These are phyloP conservation scores for Penicillium antarcticum DNA, from an alignment of 495 filamentous ascomycete genomes.

Conservation along the genomic window DNA sequence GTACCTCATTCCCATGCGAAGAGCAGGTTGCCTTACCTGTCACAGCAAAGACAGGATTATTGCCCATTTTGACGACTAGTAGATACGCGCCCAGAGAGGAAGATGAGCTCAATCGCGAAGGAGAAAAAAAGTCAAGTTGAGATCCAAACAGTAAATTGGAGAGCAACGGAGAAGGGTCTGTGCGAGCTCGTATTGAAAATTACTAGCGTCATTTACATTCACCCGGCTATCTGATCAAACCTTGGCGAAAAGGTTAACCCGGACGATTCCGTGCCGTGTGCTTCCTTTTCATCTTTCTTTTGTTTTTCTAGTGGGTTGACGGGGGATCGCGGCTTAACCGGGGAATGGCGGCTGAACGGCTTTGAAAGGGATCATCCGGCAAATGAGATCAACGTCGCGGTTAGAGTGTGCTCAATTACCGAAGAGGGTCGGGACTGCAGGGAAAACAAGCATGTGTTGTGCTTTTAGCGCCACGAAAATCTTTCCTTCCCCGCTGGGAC, in stretches of 20 bases:
- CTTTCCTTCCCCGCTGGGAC: background rate
- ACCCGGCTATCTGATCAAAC: background rate
- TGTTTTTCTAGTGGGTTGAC: background rate
- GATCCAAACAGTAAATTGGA: background rate
- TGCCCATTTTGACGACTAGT: conserved; percentile 9
- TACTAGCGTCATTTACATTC: background rate
- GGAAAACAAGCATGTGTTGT: background rate
- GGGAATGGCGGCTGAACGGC: background rate
- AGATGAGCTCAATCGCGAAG: background rate
- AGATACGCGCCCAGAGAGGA: background rate
- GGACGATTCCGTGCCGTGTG: background rate
- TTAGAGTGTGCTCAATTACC: background rate
- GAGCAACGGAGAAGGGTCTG: background rate
- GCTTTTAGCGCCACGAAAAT: background rate
- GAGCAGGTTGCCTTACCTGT: conserved; percentile 9
- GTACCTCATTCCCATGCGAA: background rate
- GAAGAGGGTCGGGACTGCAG: background rate
- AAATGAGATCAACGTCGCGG: background rate
- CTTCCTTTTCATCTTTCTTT: background rate
- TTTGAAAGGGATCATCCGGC: background rate
- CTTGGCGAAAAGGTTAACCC: background rate
- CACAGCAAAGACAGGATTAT: conserved; percentile 22
- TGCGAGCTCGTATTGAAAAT: background rate
- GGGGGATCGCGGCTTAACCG: background rate
- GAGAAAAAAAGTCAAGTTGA: background rate